These are phyloP conservation scores for Zizania palustris DNA, from an alignment of 202 grass and related monocot species.

Conservation along the genomic window DNA sequence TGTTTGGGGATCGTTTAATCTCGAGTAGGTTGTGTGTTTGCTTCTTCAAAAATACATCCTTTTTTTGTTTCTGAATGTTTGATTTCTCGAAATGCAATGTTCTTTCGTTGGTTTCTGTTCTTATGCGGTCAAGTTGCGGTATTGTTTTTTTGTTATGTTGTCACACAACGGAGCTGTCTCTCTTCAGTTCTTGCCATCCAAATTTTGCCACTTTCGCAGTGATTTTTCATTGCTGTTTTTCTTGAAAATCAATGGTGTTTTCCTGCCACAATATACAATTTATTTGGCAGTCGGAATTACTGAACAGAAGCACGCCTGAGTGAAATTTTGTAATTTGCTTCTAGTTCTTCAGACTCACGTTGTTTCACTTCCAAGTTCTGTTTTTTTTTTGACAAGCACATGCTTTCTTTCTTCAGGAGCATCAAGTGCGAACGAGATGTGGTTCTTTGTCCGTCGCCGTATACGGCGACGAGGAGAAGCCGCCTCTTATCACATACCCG, in stretches of 20 bases:
- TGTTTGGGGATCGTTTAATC: too few species aligned
- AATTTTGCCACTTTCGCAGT: not conserved
- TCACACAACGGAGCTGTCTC: not conserved
- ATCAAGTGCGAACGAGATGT: constrained; percentile 68
- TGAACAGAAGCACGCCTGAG: not conserved
- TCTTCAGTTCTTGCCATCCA: not conserved
- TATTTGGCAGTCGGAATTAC: not conserved
- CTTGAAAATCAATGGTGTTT: too few species aligned
- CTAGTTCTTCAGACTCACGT: not conserved
- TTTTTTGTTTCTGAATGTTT: not conserved
- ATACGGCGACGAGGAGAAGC: constrained; percentile 79
- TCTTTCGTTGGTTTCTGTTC: not conserved
- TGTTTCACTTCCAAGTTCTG: not conserved
- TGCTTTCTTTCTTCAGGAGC: constrained; percentile 53
- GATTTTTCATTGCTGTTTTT: too few species aligned
- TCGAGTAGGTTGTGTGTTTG: not conserved
- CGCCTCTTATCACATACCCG: constrained; percentile 72
- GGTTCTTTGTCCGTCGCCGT: constrained; percentile 66
- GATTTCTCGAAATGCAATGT: not conserved
- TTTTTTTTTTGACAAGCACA: not conserved
- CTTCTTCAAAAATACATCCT: not conserved
- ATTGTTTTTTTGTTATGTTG: not conserved
- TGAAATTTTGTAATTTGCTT: not conserved
- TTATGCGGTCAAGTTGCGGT: too few species aligned
- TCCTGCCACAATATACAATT: too few species aligned